Conservation (phyloP, 2,329 filamentous ascomycete species). For the Aureobasidium zeae region DNA sequence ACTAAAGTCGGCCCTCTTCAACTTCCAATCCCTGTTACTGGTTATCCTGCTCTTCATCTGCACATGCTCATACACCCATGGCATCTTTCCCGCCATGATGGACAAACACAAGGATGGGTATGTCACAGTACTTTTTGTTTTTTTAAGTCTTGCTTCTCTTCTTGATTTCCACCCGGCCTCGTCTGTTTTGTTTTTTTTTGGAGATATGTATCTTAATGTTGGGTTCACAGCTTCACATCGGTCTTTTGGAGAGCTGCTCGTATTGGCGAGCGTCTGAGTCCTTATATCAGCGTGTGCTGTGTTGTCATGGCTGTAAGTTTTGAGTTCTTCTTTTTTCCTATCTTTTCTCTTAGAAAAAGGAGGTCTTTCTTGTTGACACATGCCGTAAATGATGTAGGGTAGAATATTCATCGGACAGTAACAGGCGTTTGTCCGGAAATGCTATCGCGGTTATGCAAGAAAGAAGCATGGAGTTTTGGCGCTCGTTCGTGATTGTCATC, state of each 20-base stretch:
- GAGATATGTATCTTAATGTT: constrained; percentile 3
- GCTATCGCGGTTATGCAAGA: no score
- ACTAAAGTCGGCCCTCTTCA: constrained; percentile 94
- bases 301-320: constrained; percentile 78
- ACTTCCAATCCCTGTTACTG: constrained; percentile 93
- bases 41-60: constrained; percentile 93
- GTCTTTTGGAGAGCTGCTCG: constrained; percentile 95
- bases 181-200: no score
- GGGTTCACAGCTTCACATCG: constrained; percentile 54
- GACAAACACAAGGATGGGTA: constrained; percentile 90
- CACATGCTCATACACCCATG: constrained; percentile 88
- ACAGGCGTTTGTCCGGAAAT: no score
- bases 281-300: constrained; percentile 91
- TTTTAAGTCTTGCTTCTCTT: no score
- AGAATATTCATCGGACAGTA: constrained; percentile 22
- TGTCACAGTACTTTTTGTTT: background rate
- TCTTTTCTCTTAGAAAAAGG: background rate
- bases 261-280: constrained; percentile 85
- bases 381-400: no score
- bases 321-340: background rate
- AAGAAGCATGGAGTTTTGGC: no score
- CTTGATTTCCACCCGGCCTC: no score
- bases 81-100: constrained; percentile 78
- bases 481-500: no score
- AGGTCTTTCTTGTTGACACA: background rate